These are phyloP conservation scores for Fusarium sp. DNA, from an alignment of 2,329 filamentous ascomycete species.

Conservation along the genomic window DNA sequence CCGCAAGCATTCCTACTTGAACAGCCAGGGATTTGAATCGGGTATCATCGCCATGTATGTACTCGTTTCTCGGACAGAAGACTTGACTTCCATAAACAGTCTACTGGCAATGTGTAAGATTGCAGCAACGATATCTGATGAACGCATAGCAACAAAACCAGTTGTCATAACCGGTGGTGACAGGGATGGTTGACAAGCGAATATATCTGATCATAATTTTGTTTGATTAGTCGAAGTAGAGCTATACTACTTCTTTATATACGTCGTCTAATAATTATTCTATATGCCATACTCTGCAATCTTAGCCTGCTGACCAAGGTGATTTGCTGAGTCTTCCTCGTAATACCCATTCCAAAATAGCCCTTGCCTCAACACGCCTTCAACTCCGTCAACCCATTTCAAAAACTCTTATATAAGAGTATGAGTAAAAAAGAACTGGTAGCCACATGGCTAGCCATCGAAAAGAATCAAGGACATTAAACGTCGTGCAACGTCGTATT, in stretches of 20 bases:
- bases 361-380: conserved; percentile 33
- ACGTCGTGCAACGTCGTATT: conserved; percentile 41
- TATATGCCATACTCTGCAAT: conserved; percentile 38
- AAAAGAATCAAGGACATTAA: conserved; percentile 34
- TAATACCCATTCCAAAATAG: conserved; percentile 41
- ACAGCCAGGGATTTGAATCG: neutral
- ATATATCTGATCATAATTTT: conserved; percentile 25
- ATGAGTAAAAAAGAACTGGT: conserved; percentile 23
- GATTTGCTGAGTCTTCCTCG: conserved; percentile 36
- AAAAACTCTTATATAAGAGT: conserved; percentile 24
- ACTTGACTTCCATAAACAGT: neutral
- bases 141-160: neutral
- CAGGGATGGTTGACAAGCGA: conserved; percentile 2
- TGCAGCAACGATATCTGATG: neutral
- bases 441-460: conserved; percentile 21
- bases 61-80: neutral
- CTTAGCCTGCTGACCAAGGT: conserved; percentile 16
- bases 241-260: conserved; percentile 40
- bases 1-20: conserved; percentile 17
- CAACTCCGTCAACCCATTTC: conserved; percentile 41
- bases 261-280: conserved; percentile 37
- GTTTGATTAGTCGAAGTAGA: conserved; percentile 37
- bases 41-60: neutral
- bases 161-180: neutral
- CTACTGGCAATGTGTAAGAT: neutral